These are phyloP conservation scores for Westerdykella ornata DNA, from an alignment of 2,329 filamentous ascomycete genomes.

Conservation along the genomic window DNA sequence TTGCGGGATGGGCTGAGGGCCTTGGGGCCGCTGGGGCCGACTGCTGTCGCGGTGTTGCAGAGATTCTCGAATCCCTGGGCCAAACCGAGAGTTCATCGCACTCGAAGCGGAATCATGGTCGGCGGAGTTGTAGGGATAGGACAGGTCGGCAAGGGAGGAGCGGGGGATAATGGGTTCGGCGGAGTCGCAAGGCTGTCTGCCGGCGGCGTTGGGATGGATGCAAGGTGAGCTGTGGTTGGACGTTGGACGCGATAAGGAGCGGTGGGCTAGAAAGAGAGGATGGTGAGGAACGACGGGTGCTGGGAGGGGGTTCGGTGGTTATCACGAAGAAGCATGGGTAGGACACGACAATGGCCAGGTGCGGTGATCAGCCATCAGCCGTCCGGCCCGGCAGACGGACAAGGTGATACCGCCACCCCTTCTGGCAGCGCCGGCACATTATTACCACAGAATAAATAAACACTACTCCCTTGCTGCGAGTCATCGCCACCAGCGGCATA, in stretches of 20 bases:
- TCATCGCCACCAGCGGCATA: too few relatives aligned
- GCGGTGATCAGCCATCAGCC: background rate
- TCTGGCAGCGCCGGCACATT: too few relatives aligned
- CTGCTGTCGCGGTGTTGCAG: conserved; percentile 33
- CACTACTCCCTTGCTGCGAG: too few relatives aligned
- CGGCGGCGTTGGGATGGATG: too few relatives aligned
- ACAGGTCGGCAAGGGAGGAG: conserved; percentile 13
- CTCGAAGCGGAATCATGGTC: conserved; percentile 36
- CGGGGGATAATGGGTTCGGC: conserved; percentile 10
- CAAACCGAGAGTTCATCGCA: conserved; percentile 43
- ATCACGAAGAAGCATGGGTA: conserved; percentile 3
- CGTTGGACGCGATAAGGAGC: background rate
- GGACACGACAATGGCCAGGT: background rate
- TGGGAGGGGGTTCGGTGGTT: background rate
- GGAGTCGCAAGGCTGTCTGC: conserved; percentile 3
- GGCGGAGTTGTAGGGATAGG: conserved; percentile 21
- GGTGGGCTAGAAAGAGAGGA: background rate
- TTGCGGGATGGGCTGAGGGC: conserved; percentile 21
- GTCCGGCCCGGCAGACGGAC: background rate
- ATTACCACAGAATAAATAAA: too few relatives aligned
- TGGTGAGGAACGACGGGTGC: background rate
- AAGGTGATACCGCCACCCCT: background rate
- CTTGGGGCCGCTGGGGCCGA: conserved; percentile 23
- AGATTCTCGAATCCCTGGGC: conserved; percentile 35
- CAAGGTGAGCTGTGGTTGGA: too few relatives aligned